phyloP scores from a whole-genome alignment of 495 filamentous ascomycete species.

The Penicillium fimorum region DNA sequence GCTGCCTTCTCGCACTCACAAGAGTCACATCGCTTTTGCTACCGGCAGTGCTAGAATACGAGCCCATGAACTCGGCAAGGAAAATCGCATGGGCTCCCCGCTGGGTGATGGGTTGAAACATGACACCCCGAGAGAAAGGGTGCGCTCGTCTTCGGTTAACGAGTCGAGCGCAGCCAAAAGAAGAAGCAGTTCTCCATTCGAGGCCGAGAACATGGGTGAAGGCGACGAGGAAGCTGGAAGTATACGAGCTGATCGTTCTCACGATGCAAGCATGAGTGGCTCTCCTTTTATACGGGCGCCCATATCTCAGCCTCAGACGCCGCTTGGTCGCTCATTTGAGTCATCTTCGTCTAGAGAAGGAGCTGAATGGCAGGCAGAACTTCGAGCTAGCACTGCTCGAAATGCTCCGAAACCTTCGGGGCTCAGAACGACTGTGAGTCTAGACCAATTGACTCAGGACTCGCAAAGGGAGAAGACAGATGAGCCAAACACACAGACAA shows the following conservation, averaged over 20 bases:
- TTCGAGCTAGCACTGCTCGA: slow-evolving; percentile 16
- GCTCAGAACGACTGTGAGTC: slow-evolving; percentile 30
- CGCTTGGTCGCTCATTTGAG: slow-evolving; percentile 36
- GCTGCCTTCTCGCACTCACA: slow-evolving; percentile 11
- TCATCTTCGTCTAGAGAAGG: slow-evolving; percentile 30
- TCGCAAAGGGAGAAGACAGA: slow-evolving; percentile 13
- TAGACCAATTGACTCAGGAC: slow-evolving; percentile 22
- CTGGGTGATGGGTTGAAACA: slow-evolving; percentile 16
- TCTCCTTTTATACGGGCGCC: slow-evolving; percentile 43
- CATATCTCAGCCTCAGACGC: slow-evolving; percentile 30
- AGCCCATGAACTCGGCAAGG: slow-evolving; percentile 11
- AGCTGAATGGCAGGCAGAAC: slow-evolving; percentile 29
- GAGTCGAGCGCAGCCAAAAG: slow-evolving; percentile 19
- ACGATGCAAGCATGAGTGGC: slow-evolving; percentile 42
- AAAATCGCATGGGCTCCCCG: slow-evolving; percentile 11
- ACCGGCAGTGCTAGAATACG: slow-evolving; percentile 14
- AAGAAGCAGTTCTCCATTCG: slow-evolving; percentile 21
- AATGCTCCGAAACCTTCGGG: slow-evolving; percentile 31
- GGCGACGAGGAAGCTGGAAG: slow-evolving; percentile 22
- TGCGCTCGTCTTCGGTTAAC: slow-evolving; percentile 25
- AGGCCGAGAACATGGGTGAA: slow-evolving; percentile 19
- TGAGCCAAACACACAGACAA: slow-evolving; percentile 22
- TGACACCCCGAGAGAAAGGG: slow-evolving; percentile 18
- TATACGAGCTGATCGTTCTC: slow-evolving; percentile 30
- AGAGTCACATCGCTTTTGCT: slow-evolving; percentile 9